phyloP scores from a whole-genome alignment of 2,329 filamentous ascomycete genomes.

The Sclerotinia trifoliorum region DNA sequence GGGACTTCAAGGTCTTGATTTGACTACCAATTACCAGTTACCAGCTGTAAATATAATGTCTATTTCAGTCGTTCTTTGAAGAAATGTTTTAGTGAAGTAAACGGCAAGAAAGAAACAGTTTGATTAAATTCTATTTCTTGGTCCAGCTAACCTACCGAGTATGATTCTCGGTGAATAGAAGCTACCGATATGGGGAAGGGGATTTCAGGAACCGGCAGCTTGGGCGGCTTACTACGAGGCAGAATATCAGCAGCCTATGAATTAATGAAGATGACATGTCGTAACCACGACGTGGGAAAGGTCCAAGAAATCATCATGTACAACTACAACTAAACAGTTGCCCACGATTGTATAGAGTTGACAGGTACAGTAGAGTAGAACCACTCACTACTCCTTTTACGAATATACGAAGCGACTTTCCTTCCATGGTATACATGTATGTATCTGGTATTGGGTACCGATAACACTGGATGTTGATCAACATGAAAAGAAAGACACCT shows the following conservation, averaged over 20 bases:
- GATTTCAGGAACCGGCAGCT: slow-evolving; percentile 17
- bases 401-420: neutral
- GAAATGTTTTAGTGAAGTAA: neutral
- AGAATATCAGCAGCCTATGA: slow-evolving; percentile 1
- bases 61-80: neutral
- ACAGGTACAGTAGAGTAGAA: neutral
- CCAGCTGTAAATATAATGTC: neutral
- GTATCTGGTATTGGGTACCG: too few species aligned
- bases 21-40: neutral
- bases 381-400: neutral
- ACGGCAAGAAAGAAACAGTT: neutral
- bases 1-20: neutral
- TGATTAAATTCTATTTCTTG: neutral
- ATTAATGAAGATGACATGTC: neutral
- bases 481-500: neutral
- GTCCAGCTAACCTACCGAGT: neutral
- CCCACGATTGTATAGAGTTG: neutral
- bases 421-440: neutral
- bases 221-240: neutral
- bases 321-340: neutral
- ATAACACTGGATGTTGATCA: neutral
- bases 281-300: neutral
- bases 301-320: neutral
- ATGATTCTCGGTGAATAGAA: neutral
- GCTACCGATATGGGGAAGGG: neutral